phyloP scores from a whole-genome alignment of 257 asterid species.

The Buddleja alternifolia region DNA sequence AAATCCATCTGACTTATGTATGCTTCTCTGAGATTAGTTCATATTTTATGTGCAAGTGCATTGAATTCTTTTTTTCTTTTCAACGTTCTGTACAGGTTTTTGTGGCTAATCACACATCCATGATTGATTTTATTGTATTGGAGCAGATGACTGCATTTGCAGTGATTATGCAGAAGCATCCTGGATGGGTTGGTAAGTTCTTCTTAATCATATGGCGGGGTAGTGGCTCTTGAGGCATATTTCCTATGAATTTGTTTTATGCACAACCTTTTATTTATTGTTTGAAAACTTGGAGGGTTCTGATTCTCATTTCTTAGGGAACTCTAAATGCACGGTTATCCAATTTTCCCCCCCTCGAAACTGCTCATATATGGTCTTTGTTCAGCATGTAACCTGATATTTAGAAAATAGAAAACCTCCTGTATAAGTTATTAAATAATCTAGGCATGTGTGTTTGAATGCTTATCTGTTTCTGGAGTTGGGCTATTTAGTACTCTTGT shows the following conservation, averaged over 20 bases:
- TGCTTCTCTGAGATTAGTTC: constrained; percentile 14
- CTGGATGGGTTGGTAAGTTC: constrained; percentile 99
- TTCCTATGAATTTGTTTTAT: neutral
- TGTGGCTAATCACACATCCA: constrained; percentile 98
- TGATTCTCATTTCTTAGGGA: neutral
- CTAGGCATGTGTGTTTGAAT: neutral
- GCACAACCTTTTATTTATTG: neutral
- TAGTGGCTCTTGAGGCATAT: constrained; percentile 13
- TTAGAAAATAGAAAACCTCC: constrained; percentile 1
- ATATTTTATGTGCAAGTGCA: neutral
- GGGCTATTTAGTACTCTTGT: neutral
- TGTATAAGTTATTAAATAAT: neutral
- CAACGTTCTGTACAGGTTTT: constrained; percentile 68
- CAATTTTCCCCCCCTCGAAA: neutral
- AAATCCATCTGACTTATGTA: constrained; percentile 4
- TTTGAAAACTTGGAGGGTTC: neutral
- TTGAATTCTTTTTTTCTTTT: constrained; percentile 11
- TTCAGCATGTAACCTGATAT: neutral
- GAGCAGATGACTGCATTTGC: constrained; percentile 99
- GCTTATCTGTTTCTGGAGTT: neutral
- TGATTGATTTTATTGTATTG: constrained; percentile 94
- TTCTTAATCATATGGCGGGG: constrained; percentile 11
- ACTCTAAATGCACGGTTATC: constrained; percentile 14
- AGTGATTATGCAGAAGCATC: constrained; percentile 99
- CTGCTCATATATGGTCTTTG: neutral